These are phyloP conservation scores for Solanum chmielewskii DNA, from an alignment of 257 asterid genomes.

Conservation along the genomic window DNA sequence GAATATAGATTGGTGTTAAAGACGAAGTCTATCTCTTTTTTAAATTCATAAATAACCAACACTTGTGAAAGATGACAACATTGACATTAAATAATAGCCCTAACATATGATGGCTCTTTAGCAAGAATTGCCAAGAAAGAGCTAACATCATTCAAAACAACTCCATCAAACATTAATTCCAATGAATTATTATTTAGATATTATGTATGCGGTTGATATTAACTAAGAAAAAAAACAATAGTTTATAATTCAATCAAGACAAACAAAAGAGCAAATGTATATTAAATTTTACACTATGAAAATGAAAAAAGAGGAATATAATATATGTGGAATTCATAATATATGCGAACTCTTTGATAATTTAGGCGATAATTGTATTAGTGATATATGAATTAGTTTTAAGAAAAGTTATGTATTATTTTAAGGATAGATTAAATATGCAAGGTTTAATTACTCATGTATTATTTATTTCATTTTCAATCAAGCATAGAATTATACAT, in stretches of 20 bases:
- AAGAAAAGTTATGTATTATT: no score
- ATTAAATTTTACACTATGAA: background rate
- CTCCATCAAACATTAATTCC: background rate
- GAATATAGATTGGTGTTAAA: background rate
- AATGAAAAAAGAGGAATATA: no score
- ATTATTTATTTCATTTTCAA: no score
- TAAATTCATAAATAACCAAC: background rate
- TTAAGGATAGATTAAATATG: no score
- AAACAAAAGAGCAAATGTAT: background rate
- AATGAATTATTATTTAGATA: background rate
- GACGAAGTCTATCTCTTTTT: background rate
- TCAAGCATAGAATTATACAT: background rate
- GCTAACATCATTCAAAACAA: background rate
- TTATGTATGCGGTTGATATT: background rate
- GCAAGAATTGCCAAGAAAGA: background rate
- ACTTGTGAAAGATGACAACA: background rate
- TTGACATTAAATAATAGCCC: background rate
- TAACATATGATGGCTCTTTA: background rate
- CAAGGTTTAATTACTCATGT: background rate
- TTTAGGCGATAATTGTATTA: no score
- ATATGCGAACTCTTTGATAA: background rate
- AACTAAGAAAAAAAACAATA: background rate
- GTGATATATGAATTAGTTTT: no score
- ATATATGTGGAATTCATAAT: no score
- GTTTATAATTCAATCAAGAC: background rate